Conservation (phyloP, 495 filamentous ascomycete genomes). For the Podospora appendiculata region DNA sequence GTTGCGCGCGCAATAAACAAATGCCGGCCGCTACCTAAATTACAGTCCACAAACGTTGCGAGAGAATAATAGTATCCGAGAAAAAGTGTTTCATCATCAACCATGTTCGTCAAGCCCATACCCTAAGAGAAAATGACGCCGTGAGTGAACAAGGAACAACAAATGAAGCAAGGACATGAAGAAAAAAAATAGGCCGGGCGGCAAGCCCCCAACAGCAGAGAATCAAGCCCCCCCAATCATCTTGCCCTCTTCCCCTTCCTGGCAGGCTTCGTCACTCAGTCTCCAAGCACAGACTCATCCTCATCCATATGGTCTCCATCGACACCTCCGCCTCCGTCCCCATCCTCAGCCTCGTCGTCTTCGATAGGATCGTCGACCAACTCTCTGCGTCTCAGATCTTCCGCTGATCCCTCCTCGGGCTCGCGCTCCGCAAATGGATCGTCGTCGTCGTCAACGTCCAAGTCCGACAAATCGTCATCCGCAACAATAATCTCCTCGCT, state of each 20-base stretch:
- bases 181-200: neutral
- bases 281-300: constrained; percentile 64
- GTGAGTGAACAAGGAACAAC: neutral
- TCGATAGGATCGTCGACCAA: constrained; percentile 42
- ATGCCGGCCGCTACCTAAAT: no score
- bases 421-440: constrained; percentile 38
- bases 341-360: constrained; percentile 37
- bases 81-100: neutral
- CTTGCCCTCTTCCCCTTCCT: neutral
- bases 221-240: neutral
- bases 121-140: neutral
- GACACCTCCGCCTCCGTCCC: constrained; percentile 28
- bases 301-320: constrained; percentile 35
- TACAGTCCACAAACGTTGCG: no score
- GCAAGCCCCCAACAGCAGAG: neutral
- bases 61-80: neutral
- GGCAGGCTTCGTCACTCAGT: constrained; percentile 33
- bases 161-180: neutral
- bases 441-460: constrained; percentile 43
- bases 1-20: no score
- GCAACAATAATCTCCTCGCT: constrained; percentile 41
- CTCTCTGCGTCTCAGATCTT: constrained; percentile 54
- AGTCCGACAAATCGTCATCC: constrained; percentile 41
- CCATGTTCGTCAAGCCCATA: neutral
- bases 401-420: constrained; percentile 44